These are phyloP conservation scores for Ceratobasidium papillatum DNA, from an alignment of 1,284 basidiomycete genomes.

Conservation along the genomic window DNA sequence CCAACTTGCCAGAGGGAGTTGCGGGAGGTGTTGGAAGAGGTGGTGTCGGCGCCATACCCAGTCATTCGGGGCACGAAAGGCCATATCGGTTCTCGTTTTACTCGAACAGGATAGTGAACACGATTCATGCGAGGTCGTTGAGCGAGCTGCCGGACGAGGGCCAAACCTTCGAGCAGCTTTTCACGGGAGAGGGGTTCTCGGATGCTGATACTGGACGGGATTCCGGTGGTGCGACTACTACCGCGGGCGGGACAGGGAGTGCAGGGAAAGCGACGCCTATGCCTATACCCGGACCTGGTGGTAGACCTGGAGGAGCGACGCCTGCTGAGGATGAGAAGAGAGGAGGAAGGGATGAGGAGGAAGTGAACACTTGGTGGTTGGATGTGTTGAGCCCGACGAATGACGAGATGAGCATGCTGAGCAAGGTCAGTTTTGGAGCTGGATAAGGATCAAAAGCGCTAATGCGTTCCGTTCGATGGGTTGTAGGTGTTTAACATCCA, in stretches of 20 bases:
- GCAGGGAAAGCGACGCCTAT: constrained; percentile 24
- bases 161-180: constrained; percentile 92
- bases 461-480: constrained; percentile 31
- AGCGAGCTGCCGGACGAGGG: constrained; percentile 94
- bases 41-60: constrained; percentile 39
- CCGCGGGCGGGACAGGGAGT: constrained; percentile 23
- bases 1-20: constrained; percentile 20
- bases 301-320: background rate
- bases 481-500: constrained; percentile 99
- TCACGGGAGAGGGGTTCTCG: constrained; percentile 68
- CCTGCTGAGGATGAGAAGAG: constrained; percentile 8
- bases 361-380: constrained; percentile 95
- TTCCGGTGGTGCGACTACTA: background rate
- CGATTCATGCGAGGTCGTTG: constrained; percentile 93
- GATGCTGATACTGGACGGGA: background rate
- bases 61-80: constrained; percentile 74
- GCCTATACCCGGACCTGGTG: background rate
- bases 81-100: constrained; percentile 99
- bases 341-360: constrained; percentile 58
- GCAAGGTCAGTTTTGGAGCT: constrained; percentile 70
- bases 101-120: constrained; percentile 91
- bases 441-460: background rate
- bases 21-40: constrained; percentile 19
- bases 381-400: constrained; percentile 95
- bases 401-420: constrained; percentile 97